These are phyloP conservation scores for Aphanomyces stellatus DNA, from an alignment of 352 stramenopile genomes.

Conservation along the genomic window DNA sequence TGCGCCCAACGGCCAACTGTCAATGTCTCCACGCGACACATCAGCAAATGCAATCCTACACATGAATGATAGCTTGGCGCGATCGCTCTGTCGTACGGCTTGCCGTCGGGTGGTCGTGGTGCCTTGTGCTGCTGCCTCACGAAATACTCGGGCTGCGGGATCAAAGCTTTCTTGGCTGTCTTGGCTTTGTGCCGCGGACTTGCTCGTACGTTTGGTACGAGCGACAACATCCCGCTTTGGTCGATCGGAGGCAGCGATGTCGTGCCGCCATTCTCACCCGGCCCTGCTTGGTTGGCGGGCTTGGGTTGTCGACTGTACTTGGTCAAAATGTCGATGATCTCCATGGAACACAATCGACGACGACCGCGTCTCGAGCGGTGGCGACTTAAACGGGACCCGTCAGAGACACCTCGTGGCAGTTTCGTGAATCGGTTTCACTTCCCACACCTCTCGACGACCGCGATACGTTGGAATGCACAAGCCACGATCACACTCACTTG, in stretches of 20 bases:
- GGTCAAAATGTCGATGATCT: slow-evolving; percentile 7
- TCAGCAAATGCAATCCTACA: not conserved
- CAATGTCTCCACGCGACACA: slow-evolving; percentile 1
- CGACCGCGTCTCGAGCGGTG: not conserved
- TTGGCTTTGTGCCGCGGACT: not conserved
- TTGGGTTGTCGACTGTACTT: not conserved
- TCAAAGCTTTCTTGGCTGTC: not conserved
- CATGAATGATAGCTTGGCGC: not conserved
- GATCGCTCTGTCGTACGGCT: not conserved
- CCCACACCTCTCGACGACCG: not conserved
- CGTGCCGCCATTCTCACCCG: too few species aligned
- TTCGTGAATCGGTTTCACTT: not conserved
- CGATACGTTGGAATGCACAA: too few species aligned
- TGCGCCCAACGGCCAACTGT: not conserved
- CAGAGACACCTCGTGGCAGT: too few species aligned
- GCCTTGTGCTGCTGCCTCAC: not conserved
- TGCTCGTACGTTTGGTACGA: not conserved
- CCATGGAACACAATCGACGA: not conserved
- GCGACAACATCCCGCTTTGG: not conserved
- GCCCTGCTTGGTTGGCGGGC: not conserved
- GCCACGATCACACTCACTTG: not conserved
- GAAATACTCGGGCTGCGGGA: not conserved
- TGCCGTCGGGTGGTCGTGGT: too few species aligned
- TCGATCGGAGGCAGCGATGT: slow-evolving; percentile 2
- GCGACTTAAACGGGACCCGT: not conserved